These are phyloP conservation scores for Cenchrus purpureus DNA, from an alignment of 176 grass and related monocot species.

Conservation along the genomic window DNA sequence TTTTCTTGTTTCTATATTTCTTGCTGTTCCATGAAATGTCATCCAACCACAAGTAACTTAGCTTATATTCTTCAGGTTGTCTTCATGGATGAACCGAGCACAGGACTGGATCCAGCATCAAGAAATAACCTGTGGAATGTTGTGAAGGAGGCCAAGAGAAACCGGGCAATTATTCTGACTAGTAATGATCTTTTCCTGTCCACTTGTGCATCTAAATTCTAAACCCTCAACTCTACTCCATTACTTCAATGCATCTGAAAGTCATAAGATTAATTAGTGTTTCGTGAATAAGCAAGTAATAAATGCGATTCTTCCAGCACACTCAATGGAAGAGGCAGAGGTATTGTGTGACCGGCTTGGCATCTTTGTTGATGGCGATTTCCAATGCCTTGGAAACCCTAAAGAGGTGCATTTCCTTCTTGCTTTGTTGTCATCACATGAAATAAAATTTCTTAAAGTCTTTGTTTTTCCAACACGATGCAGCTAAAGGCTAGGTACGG, in stretches of 20 bases:
- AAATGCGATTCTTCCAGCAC: slow-evolving; percentile 50
- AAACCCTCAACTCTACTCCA: slow-evolving; percentile 5
- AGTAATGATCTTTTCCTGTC: slow-evolving; percentile 56
- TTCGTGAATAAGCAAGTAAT: slow-evolving; percentile 18
- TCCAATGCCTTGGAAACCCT: slow-evolving; percentile 75
- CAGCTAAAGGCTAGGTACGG: slow-evolving; percentile 62
- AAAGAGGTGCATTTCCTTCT: slow-evolving; percentile 47
- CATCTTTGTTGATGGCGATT: slow-evolving; percentile 60
- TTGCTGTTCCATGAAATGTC: not conserved
- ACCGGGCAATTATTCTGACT: slow-evolving; percentile 70
- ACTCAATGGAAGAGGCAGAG: slow-evolving; percentile 78
- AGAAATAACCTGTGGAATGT: slow-evolving; percentile 80
- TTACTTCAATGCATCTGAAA: slow-evolving; percentile 27
- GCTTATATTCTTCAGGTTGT: slow-evolving; percentile 60
- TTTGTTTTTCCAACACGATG: not conserved
- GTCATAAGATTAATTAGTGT: not conserved
- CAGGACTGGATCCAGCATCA: slow-evolving; percentile 80
- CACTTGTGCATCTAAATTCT: slow-evolving; percentile 20
- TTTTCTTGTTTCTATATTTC: slow-evolving; percentile 28
- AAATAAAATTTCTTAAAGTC: not conserved
- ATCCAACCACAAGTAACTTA: not conserved
- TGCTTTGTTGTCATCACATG: not conserved
- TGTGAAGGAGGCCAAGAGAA: slow-evolving; percentile 70
- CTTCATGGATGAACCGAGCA: slow-evolving; percentile 95
- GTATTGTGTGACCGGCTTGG: slow-evolving; percentile 66